Percentiles rank a stretch among this genome's conserved stretches.
Evolutionary conservation across 805 yeast species (phyloP).

Genomic region (Peterozyma toletana): DNA sequence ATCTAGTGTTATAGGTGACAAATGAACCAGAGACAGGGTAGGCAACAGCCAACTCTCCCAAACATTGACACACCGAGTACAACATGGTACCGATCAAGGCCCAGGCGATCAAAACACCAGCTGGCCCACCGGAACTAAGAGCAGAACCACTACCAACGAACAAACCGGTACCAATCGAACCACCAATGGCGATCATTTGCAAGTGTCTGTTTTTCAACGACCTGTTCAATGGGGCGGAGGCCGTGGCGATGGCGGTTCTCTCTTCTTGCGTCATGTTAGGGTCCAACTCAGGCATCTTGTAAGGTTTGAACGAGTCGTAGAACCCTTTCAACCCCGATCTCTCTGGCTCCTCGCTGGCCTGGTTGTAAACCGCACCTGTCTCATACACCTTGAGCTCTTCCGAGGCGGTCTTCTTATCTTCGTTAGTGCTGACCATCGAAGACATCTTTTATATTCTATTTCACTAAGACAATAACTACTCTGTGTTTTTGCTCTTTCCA

Average conservation of each 20-base stretch:
- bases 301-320: constrained; percentile 23
- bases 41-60: constrained; percentile 57
- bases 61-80: constrained; percentile 55
- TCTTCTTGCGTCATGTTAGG: constrained; percentile 36
- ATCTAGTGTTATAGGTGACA: constrained; percentile 51
- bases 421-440: not conserved
- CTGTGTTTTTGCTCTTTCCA: too few species aligned
- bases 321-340: constrained; percentile 11
- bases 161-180: constrained; percentile 79
- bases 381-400: constrained; percentile 8
- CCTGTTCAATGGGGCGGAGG: constrained; percentile 43
- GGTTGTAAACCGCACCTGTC: constrained; percentile 6
- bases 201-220: constrained; percentile 58
- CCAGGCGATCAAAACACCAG: constrained; percentile 57
- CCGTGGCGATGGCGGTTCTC: constrained; percentile 37
- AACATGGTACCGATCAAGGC: constrained; percentile 51
- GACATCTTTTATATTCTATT: not conserved
- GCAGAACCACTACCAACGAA: constrained; percentile 69
- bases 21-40: constrained; percentile 63
- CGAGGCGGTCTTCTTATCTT: constrained; percentile 2
- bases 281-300: constrained; percentile 29
- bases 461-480: too few species aligned
- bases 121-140: constrained; percentile 67
- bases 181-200: constrained; percentile 79
- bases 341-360: not conserved